Evolutionary conservation across 768 basidiomycete genomes (phyloP).

Genomic region (Mycena metata): DNA sequence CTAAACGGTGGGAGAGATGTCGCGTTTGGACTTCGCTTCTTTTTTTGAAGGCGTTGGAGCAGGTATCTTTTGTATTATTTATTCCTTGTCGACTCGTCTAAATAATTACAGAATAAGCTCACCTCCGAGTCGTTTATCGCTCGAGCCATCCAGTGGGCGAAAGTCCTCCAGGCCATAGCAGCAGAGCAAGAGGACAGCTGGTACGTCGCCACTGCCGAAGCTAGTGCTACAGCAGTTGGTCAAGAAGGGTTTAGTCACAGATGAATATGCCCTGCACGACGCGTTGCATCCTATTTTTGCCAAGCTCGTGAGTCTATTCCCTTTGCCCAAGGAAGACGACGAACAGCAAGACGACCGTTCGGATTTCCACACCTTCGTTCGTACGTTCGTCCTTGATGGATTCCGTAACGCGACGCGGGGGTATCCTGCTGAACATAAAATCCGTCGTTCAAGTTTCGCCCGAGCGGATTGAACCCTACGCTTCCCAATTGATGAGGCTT

Average conservation of each 20-base stretch:
- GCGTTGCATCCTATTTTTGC: constrained; percentile 87
- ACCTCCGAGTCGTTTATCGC: constrained; percentile 72
- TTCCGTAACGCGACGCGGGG: constrained; percentile 81
- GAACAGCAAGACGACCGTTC: constrained; percentile 79
- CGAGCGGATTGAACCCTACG: constrained; percentile 87
- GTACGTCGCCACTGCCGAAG: constrained; percentile 78
- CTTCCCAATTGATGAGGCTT: constrained; percentile 81
- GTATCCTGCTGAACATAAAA: constrained; percentile 88
- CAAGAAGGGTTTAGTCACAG: constrained; percentile 86
- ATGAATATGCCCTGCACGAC: constrained; percentile 86
- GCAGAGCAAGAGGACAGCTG: constrained; percentile 87
- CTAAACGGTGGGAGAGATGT: constrained; percentile 92
- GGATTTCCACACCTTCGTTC: constrained; percentile 84
- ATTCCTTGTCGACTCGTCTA: constrained; percentile 19
- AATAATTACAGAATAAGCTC: constrained; percentile 72
- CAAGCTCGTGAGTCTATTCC: constrained; percentile 80
- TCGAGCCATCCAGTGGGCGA: constrained; percentile 84
- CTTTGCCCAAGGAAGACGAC: constrained; percentile 83
- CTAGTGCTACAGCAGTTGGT: constrained; percentile 87
- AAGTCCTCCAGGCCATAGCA: constrained; percentile 89
- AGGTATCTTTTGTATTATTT: constrained; percentile 59
- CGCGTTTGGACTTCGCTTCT: constrained; percentile 91
- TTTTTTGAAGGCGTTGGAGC: constrained; percentile 86
- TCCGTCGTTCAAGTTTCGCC: constrained; percentile 85
- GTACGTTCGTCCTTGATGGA: constrained; percentile 81